Conservation (phyloP, 164 flowering plant genomes). For the Aristolochia fimbriata region DNA sequence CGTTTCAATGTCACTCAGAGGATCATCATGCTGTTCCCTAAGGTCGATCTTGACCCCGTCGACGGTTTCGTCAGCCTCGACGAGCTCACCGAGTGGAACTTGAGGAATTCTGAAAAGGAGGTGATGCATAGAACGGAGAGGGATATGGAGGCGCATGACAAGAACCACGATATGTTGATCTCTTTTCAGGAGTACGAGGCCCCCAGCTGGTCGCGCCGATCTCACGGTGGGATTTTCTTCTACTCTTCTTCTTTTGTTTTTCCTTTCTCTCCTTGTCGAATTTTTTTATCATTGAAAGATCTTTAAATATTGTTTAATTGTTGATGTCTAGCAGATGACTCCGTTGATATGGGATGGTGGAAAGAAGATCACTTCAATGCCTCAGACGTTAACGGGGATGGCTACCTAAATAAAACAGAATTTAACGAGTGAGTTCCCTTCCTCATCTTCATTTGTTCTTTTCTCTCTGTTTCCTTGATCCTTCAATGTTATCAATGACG, state of each 20-base stretch:
- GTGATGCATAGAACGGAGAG: conserved; percentile 73
- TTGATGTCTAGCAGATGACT: conserved; percentile 36
- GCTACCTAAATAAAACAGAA: conserved; percentile 70
- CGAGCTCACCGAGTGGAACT: conserved; percentile 78
- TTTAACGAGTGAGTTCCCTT: conserved; percentile 62
- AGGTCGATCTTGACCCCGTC: conserved; percentile 64
- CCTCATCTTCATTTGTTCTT: conserved; percentile 10
- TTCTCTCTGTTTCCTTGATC: background rate
- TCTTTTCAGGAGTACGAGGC: conserved; percentile 80
- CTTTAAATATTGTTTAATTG: too few relatives aligned
- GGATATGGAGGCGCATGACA: conserved; percentile 88
- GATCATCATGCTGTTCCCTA: conserved; percentile 62
- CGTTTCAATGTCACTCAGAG: conserved; percentile 67
- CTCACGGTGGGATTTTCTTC: background rate
- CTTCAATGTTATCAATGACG: conserved; percentile 1
- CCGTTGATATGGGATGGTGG: conserved; percentile 95
- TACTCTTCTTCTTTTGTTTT: background rate
- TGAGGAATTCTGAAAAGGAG: conserved; percentile 47
- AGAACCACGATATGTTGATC: conserved; percentile 75
- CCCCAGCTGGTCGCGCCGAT: conserved; percentile 53
- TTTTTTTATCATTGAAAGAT: too few relatives aligned
- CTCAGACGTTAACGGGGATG: conserved; percentile 91
- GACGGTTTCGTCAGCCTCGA: conserved; percentile 58
- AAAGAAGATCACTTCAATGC: conserved; percentile 93
- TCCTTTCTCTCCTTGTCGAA: background rate